Conservation (phyloP, 2,329 filamentous ascomycete species). For the Diaporthe vaccinii region DNA sequence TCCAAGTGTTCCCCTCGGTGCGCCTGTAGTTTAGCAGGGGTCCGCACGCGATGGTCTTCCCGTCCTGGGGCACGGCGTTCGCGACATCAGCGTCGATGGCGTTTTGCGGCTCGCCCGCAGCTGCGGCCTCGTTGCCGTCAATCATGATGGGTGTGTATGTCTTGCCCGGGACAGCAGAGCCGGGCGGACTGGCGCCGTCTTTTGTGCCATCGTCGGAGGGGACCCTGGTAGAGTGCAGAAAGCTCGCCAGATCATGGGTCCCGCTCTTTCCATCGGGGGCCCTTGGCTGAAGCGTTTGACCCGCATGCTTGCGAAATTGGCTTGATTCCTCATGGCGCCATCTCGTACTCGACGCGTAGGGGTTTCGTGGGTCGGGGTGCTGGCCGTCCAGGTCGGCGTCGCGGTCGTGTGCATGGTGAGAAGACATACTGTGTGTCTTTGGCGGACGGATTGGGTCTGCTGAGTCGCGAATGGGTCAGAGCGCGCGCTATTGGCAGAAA, state of each 20-base stretch:
- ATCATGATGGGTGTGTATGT: slow-evolving; percentile 63
- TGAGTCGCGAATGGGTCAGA: slow-evolving; percentile 30
- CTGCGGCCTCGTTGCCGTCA: slow-evolving; percentile 54
- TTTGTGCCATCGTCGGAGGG: slow-evolving; percentile 52
- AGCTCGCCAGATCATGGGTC: slow-evolving; percentile 67
- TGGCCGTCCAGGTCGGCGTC: slow-evolving; percentile 43
- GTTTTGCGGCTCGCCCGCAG: slow-evolving; percentile 42
- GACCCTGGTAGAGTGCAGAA: slow-evolving; percentile 68
- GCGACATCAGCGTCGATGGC: slow-evolving; percentile 37
- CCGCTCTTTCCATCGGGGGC: slow-evolving; percentile 56
- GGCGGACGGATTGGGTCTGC: slow-evolving; percentile 5
- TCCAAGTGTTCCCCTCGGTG: slow-evolving; percentile 79
- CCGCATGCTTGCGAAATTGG: slow-evolving; percentile 66
- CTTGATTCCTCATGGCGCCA: slow-evolving; percentile 77
- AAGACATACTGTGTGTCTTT: slow-evolving; percentile 34
- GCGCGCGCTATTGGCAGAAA: slow-evolving; percentile 30
- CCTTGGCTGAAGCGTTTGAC: slow-evolving; percentile 42
- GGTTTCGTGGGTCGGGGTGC: slow-evolving; percentile 58
- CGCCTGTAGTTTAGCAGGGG: slow-evolving; percentile 84
- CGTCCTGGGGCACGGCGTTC: slow-evolving; percentile 53
- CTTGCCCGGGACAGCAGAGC: slow-evolving; percentile 41
- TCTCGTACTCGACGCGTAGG: slow-evolving; percentile 67
- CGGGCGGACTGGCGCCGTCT: slow-evolving; percentile 16
- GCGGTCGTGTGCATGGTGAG: slow-evolving; percentile 36
- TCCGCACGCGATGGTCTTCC: slow-evolving; percentile 76